Base-by-base conservation (phyloP, 2,329 filamentous ascomycete species). In the Penicillium sp. region DNA sequence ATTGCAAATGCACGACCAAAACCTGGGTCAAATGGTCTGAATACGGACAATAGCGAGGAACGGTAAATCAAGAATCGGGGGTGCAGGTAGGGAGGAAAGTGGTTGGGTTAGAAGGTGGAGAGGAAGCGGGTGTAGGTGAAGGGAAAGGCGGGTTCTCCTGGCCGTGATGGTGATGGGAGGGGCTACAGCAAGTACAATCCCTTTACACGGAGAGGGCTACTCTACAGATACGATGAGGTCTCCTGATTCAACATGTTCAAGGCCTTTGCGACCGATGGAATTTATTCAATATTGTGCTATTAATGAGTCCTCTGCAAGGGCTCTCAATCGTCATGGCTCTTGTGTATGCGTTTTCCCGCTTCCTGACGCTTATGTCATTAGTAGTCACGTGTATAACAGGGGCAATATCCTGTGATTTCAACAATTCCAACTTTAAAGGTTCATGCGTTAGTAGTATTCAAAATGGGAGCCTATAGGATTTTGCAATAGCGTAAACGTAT, bases 141-240 rank as follows among this genome's bases (percentile, higher is more conserved):
- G 59, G 59, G 57, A 64, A 66, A 65, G 57, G 61, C 62, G 64
- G 64, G 57, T 65, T 66, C 65, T 66, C 65, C 65, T 67, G 65
- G 65, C 63, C 59, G 60, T 58, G 62, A 66, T 64, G 62, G 60
- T 60, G 65, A 66, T 67, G 60, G 55, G 58, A 55, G 60, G 54
- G 58, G 54, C 39, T 42, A 19, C 39, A 42, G 39, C 39, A 42
- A 19, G 39, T 42, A 42, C 39, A 22, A 42, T 42, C 10, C 10
- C 9, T 22, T 22, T 22, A 22, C 19, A 42, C n/a, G 5, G 39
- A 42, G 19, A 22, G 19, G 19, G 11, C 21, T 42, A 22, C 13
- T 14, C 19, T 42, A 42, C 10, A 42, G 10, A 4, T 22, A 42
- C 11, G 13, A 42, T 5, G 19, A 42, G 8, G 9, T 9, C 9